Evolutionary conservation across 495 filamentous ascomycete genomes (phyloP), one percentile per base, ranked within the genome.

Genomic region (Mycothermus thermophilus): DNA sequence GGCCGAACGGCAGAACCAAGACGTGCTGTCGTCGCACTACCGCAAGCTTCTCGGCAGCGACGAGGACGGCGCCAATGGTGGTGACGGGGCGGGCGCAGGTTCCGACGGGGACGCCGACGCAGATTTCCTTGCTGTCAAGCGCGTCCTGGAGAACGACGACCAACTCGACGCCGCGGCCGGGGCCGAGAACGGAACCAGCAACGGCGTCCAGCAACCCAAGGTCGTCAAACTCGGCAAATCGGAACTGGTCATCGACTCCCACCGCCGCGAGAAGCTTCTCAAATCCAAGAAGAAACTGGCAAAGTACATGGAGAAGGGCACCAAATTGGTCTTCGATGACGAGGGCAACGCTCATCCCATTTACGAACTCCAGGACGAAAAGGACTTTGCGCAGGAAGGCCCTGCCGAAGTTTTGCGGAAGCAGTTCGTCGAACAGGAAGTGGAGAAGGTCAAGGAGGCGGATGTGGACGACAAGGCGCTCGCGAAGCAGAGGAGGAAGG

Each of bases 1-100:
- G 86, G 92, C 94, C 47, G 88, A 94, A 61, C 66, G 90, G 41
- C 78, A 77, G 39, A 94, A 96, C 58, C 86, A 94, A 46, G 83
- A 92, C 42, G 77, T 99, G n/a, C 61, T 99, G 41, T 81, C 90
- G 26, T 76, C 76, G 25, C 92, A 95, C 58, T 96, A 94, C 59
- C 73, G 73, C 26, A 93, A 83, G 43, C 70, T 96, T 35, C 70
- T 95, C 44, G 74, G 71, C 36, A 74, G 81, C 28, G 77, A 75
- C 32, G 70, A 64, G 12, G 44, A 60, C n/a, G n/a, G n/a, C n/a
- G n/a, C n/a, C n/a, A n/a, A n/a, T n/a, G n/a, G n/a, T n/a, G n/a
- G n/a, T n/a, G n/a, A n/a, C n/a, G n/a, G n/a, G n/a, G n/a, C n/a
- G n/a, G n/a, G n/a, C n/a, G 63, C 64, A 22, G 58, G 57, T 10